Evolutionary conservation across 2,329 filamentous ascomycete genomes (phyloP).

Genomic region (Aspergillus aculeatinus): DNA sequence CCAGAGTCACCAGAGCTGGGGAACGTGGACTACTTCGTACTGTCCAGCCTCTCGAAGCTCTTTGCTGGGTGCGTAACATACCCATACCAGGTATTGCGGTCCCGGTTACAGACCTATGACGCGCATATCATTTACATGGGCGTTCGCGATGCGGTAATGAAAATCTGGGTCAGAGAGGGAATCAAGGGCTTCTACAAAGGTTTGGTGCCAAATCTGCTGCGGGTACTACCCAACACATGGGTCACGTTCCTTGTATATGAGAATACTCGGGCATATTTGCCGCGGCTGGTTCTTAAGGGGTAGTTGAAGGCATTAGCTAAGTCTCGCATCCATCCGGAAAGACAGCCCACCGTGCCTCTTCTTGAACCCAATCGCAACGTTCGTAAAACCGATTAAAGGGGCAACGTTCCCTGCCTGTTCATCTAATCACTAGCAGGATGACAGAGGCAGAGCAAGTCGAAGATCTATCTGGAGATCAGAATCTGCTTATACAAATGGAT

Average conservation of each 20-base stretch:
- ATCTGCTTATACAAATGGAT: background rate
- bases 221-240: conserved; percentile 92
- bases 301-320: background rate
- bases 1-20: conserved; percentile 47
- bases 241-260: conserved; percentile 97
- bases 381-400: background rate
- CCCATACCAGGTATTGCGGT: conserved; percentile 89
- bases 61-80: conserved; percentile 89
- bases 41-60: conserved; percentile 80
- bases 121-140: conserved; percentile 71
- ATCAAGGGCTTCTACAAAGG: conserved; percentile 86
- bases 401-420: background rate
- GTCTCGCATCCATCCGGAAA: background rate
- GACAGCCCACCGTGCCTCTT: background rate
- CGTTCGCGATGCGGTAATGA: conserved; percentile 67
- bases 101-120: conserved; percentile 85
- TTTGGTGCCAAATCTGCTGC: conserved; percentile 79
- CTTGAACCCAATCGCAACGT: background rate
- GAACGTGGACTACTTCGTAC: conserved; percentile 74
- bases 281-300: conserved; percentile 30
- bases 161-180: conserved; percentile 79
- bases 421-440: conserved; percentile 2
- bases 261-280: conserved; percentile 77
- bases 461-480: background rate
- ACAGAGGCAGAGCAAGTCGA: background rate